These are phyloP conservation scores for Aspergillus neoniger DNA, from an alignment of 2,329 filamentous ascomycete genomes.

Conservation along the genomic window DNA sequence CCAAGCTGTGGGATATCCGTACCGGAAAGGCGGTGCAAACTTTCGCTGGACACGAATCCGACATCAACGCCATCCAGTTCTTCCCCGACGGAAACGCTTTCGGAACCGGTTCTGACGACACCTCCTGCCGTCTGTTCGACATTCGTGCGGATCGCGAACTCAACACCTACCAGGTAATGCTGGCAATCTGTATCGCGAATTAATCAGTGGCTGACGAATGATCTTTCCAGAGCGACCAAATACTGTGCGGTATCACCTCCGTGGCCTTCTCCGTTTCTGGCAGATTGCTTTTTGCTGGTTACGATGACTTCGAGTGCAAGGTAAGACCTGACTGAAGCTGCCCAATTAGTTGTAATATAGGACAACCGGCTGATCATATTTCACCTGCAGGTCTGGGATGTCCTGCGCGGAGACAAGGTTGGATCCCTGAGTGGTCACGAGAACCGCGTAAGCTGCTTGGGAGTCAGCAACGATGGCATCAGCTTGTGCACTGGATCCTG, in stretches of 20 bases:
- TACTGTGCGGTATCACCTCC: constrained; percentile 96
- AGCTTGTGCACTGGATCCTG: constrained; percentile 99
- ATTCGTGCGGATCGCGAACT: constrained; percentile 88
- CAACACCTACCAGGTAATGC: constrained; percentile 62
- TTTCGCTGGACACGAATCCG: constrained; percentile 96
- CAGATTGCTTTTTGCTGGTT: constrained; percentile 90
- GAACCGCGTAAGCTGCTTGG: constrained; percentile 97
- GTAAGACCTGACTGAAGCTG: constrained; percentile 53
- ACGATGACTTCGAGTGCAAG: constrained; percentile 99
- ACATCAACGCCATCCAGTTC: constrained; percentile 99
- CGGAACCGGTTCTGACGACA: constrained; percentile 95
- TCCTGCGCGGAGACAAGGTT: constrained; percentile 93
- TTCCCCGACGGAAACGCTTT: constrained; percentile 99
- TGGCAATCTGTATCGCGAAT: not conserved
- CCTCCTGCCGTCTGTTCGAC: constrained; percentile 95
- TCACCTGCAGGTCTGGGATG: constrained; percentile 81
- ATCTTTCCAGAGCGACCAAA: constrained; percentile 78
- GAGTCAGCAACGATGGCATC: constrained; percentile 98
- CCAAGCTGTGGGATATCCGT: constrained; percentile 98
- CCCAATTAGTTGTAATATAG: not conserved
- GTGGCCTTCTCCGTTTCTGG: constrained; percentile 98
- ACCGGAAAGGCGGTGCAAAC: constrained; percentile 98
- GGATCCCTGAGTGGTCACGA: constrained; percentile 96
- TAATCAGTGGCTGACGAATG: constrained; percentile 10
- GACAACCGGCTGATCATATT: constrained; percentile 25